phyloP scores from a whole-genome alignment of 139 green algal species.

The Ettlia oleoabundans region DNA sequence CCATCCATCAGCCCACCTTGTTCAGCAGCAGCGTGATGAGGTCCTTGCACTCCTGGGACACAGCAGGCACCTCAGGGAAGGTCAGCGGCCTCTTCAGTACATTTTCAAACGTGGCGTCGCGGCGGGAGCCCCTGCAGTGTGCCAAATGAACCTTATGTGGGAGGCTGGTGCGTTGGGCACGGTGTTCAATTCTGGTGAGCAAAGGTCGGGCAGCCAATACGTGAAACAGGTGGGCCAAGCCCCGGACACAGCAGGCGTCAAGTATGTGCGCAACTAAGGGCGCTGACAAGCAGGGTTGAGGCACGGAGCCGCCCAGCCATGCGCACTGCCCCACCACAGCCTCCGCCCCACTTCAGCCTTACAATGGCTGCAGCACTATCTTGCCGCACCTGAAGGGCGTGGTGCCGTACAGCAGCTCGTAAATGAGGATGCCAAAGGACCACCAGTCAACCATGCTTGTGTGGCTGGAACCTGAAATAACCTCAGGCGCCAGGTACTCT shows the following conservation, averaged over 20 bases:
- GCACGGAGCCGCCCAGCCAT: background rate
- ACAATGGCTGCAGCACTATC: background rate
- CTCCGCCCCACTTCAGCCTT: background rate
- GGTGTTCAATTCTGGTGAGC: background rate
- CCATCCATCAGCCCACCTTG: conserved; percentile 61
- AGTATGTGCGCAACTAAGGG: too few relatives aligned
- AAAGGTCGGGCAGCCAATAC: too few relatives aligned
- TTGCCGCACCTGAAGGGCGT: conserved; percentile 80
- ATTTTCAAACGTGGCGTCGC: conserved; percentile 96
- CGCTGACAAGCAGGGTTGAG: too few relatives aligned
- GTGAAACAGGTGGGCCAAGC: too few relatives aligned
- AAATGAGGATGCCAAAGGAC: conserved; percentile 95
- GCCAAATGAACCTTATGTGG: background rate
- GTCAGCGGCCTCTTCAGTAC: conserved; percentile 86
- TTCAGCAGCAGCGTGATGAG: conserved; percentile 85
- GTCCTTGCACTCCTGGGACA: conserved; percentile 62
- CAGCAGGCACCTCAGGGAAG: conserved; percentile 75
- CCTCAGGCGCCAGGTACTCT: conserved; percentile 86
- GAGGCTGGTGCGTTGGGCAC: background rate
- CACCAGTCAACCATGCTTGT: conserved; percentile 81
- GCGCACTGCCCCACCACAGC: background rate
- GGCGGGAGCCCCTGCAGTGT: conserved; percentile 31
- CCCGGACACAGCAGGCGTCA: too few relatives aligned
- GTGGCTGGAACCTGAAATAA: conserved; percentile 88
- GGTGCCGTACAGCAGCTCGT: conserved; percentile 91